Percentiles rank a stretch among this genome's conserved stretches.
These are phyloP conservation scores for Botrytis paeoniae DNA, from an alignment of 2,329 filamentous ascomycete species.

Conservation along the genomic window DNA sequence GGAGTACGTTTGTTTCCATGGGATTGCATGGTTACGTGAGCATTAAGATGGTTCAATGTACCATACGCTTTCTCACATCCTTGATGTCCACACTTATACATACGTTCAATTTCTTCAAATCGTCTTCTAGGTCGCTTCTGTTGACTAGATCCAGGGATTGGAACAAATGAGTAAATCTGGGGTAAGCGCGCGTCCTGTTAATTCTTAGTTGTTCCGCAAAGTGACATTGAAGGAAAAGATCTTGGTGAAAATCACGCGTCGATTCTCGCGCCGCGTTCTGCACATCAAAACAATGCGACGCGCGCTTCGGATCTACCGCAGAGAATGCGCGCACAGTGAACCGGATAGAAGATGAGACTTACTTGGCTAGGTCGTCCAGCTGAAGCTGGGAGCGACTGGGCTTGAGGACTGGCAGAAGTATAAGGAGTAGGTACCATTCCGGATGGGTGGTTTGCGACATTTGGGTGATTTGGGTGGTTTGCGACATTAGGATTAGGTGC, in stretches of 20 bases:
- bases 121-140: conserved; percentile 91
- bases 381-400: background rate
- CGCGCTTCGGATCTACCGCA: background rate
- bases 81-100: conserved; percentile 99
- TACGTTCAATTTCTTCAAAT: conserved; percentile 98
- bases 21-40: conserved; percentile 98
- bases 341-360: background rate
- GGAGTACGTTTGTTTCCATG: conserved; percentile 93
- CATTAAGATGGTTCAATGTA: conserved; percentile 94
- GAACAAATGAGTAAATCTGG: conserved; percentile 97
- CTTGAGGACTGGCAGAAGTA: background rate
- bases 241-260: background rate
- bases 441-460: background rate
- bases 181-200: conserved; percentile 46
- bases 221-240: conserved; percentile 20
- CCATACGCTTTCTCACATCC: conserved; percentile 98
- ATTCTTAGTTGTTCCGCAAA: conserved; percentile 21
- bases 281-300: background rate
- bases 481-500: conserved; percentile 3
- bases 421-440: background rate
- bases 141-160: conserved; percentile 93
- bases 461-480: conserved; percentile 41
- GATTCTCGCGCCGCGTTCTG: conserved; percentile 22
- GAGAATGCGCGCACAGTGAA: background rate
- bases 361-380: background rate